Base-by-base conservation (phyloP, 1,139 yeast species). In the Candida sanyaensis region DNA sequence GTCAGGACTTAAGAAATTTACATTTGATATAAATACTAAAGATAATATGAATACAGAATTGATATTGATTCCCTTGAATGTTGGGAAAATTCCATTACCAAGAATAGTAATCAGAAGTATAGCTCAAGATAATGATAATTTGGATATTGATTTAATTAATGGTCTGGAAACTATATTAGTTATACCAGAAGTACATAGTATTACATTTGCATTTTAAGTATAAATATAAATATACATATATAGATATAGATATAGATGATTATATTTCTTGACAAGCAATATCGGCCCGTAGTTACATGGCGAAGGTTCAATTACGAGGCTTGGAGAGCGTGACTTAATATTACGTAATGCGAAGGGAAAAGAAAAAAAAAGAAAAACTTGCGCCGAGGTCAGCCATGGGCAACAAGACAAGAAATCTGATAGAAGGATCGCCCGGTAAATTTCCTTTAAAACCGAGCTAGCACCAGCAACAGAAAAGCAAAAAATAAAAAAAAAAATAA, bases 1-100 rank as follows among this genome's bases (percentile, higher is more conserved):
- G 6, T 80, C 89, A 1, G 96, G 96, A 1, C 72, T 78, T 52
- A 78, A 78, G 50, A 71, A 67, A 52, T 80, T 81, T 30, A 64
- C 71, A n/a, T 80, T 82, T 47, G 55, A 54, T 36, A 55, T 49
- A 9, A 37, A 55, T 5, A 43, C 47, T 8, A 57, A 54, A 2
- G 63, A 53, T 29, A 44, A 39, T 1, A 49, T 58, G 13, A 51
- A 48, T 7, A 55, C 78, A 30, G 66, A 74, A 11, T 53, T 91
- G 10, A 68, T 78, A 3, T 64, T 92, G 52, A 76, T 90, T 9
- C 97, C 98, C 0, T 64, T 90, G 48, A 83, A 79, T 52, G 82
- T 86, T 23, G 98, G 98, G 0, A 84, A 85, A 52, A 62, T 91
- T 10, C 65, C 73, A 4, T 69, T 88, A 34, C 98, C 98, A 0